These are phyloP conservation scores for Setaria viridis DNA, from an alignment of 202 grass and related monocot species.

Conservation along the genomic window DNA sequence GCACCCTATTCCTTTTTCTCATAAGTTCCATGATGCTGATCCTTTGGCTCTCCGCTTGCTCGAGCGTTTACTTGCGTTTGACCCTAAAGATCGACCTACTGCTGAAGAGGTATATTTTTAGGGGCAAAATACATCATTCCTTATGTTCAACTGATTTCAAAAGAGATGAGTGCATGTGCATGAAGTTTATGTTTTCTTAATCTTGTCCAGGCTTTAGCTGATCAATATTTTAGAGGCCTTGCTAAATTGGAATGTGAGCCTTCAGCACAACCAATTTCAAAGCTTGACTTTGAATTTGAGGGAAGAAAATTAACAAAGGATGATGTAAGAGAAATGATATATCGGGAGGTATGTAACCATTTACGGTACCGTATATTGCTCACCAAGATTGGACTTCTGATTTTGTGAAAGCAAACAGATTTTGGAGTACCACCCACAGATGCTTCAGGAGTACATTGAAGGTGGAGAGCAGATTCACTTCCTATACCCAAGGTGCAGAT, in stretches of 20 bases:
- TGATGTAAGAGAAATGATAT: slow-evolving; percentile 84
- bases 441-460: slow-evolving; percentile 81
- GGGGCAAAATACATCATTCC: neutral
- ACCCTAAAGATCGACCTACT: slow-evolving; percentile 84
- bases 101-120: slow-evolving; percentile 75
- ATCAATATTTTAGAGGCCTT: slow-evolving; percentile 87
- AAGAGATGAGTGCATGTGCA: neutral
- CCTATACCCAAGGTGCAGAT: slow-evolving; percentile 85
- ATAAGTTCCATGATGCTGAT: slow-evolving; percentile 72
- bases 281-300: slow-evolving; percentile 94
- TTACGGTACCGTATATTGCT: slow-evolving; percentile 29
- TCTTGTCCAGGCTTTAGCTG: slow-evolving; percentile 75
- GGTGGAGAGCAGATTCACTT: slow-evolving; percentile 86
- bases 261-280: slow-evolving; percentile 72
- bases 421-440: slow-evolving; percentile 94
- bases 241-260: slow-evolving; percentile 70
- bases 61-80: slow-evolving; percentile 87
- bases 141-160: slow-evolving; percentile 29
- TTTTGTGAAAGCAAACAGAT: slow-evolving; percentile 92
- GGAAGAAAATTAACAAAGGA: slow-evolving; percentile 82
- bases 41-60: slow-evolving; percentile 75
- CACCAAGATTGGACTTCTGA: slow-evolving; percentile 21
- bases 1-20: slow-evolving; percentile 58
- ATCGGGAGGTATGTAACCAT: slow-evolving; percentile 76
- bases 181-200: slow-evolving; percentile 13